phyloP scores from a whole-genome alignment of 371 early-diverging fungal species.

The Apophysomyces ossiformis region DNA sequence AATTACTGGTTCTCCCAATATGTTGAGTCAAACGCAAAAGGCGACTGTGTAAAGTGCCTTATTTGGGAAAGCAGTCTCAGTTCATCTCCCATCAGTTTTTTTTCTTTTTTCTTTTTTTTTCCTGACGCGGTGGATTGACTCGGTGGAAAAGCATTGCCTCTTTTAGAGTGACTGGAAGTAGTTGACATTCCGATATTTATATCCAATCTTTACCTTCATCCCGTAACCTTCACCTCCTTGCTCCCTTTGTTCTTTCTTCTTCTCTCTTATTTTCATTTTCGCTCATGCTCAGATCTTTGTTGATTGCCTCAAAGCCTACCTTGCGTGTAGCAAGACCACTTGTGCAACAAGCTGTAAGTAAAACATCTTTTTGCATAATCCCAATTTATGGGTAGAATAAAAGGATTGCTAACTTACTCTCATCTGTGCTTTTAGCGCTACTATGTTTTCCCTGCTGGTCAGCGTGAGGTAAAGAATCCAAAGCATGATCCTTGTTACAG shows the following conservation, averaged over 20 bases:
- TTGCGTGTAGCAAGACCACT: slow-evolving; percentile 34
- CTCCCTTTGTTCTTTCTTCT: slow-evolving; percentile 16
- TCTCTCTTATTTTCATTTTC: slow-evolving; percentile 22
- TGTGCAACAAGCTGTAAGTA: slow-evolving; percentile 29
- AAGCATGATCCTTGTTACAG: neutral
- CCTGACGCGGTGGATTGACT: slow-evolving; percentile 55
- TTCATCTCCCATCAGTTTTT: neutral
- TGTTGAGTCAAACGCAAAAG: too few relatives aligned
- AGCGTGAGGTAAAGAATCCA: slow-evolving; percentile 54
- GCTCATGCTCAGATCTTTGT: slow-evolving; percentile 45
- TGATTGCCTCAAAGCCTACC: slow-evolving; percentile 26
- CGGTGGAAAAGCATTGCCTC: slow-evolving; percentile 49
- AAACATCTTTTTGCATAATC: too few relatives aligned
- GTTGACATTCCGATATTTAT: slow-evolving; percentile 14
- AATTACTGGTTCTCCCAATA: too few relatives aligned
- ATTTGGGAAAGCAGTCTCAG: too few relatives aligned
- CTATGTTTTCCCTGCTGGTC: slow-evolving; percentile 68
- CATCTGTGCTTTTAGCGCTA: slow-evolving; percentile 42
- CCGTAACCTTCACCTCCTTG: slow-evolving; percentile 14
- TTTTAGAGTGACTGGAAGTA: slow-evolving; percentile 26
- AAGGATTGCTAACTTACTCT: neutral
- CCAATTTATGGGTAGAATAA: neutral
- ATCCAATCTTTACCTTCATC: slow-evolving; percentile 10
- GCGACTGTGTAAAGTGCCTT: too few relatives aligned
- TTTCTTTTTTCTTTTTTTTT: slow-evolving; percentile 26